Base-by-base conservation (phyloP, 352 stramenopile genomes). In the Blastocystis sp. region DNA sequence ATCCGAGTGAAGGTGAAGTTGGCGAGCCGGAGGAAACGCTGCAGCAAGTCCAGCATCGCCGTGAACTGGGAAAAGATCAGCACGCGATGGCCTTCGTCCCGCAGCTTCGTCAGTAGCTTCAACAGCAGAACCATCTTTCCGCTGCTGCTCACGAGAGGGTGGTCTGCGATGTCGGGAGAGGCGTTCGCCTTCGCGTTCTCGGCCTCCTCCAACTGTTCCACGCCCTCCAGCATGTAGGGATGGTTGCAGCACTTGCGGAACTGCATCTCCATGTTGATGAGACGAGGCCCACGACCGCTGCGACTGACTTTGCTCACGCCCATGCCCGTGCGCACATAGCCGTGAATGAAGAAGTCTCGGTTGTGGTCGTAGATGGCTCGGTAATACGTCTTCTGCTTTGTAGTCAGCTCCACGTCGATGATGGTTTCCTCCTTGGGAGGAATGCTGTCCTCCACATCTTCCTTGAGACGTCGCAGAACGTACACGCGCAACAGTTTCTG, bases 231-330 rank as follows among this genome's bases (percentile, higher is more conserved):
- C 40, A 99, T 88, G 88, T 98, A 99, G 0, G 96, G 92, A 88
- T 99, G 97, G 89, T 99, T 99, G 88, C 69, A 81, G 88, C 96
- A 99, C 88, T 99, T 99, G 44, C 96, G 90, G 32, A 99, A 89
- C 89, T 99, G 93, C 90, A 99, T 96, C 48, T 97, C 95, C 78
- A 99, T 94, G 89, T 99, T 99, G 87, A 97, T 98, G 29, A 99
- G 90, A 69, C 91, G 91, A 0, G 92, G 93, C 0, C 53, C 75
- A 11, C 48, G 63, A 24, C 46, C 38, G n/a, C 21, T 36, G 11
- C 42, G 11, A 21, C 42, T 44, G 21, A 88, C 38, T 7, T 91
- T 87, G 8, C 88, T 88, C 63, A 76, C 44, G 38, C 75, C 75
- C n/a, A 89, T 88, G 87, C 94, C 92, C 21, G 51, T 56, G 8